phyloP scores from a whole-genome alignment of 495 filamentous ascomycete species.

The Penicillium crystallinum region DNA sequence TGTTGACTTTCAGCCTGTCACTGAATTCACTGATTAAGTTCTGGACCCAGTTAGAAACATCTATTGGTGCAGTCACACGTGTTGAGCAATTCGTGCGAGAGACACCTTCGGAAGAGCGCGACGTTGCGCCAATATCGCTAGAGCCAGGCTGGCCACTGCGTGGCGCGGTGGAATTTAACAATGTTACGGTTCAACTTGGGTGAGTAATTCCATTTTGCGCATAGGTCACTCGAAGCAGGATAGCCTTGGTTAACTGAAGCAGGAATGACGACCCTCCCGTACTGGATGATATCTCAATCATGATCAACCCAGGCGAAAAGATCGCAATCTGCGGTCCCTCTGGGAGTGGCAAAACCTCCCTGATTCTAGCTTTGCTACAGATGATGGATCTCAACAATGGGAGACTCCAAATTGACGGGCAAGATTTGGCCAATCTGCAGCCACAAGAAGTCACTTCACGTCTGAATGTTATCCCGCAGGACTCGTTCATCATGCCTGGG shows the following conservation, averaged over 20 bases:
- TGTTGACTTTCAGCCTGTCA: conserved; percentile 48
- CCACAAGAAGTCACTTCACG: conserved; percentile 25
- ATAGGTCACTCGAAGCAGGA: not conserved
- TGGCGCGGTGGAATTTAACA: conserved; percentile 33
- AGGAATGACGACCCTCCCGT: not conserved
- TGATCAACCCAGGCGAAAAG: conserved; percentile 21
- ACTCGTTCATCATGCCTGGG: conserved; percentile 47
- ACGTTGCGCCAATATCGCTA: not conserved
- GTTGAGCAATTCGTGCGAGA: conserved; percentile 32
- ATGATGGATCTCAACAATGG: conserved; percentile 35
- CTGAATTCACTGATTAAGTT: conserved; percentile 24
- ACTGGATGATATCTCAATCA: conserved; percentile 21
- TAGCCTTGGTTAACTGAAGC: not conserved
- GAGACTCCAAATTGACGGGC: conserved; percentile 35
- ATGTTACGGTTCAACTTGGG: conserved; percentile 9
- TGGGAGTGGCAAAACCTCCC: conserved; percentile 38
- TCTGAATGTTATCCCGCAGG: conserved; percentile 45
- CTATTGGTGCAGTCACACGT: conserved; percentile 44
- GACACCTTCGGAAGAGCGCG: conserved; percentile 24
- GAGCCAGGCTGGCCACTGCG: no score
- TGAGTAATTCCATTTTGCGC: not conserved
- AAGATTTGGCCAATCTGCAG: conserved; percentile 33
- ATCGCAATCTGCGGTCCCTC: conserved; percentile 33
- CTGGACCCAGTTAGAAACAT: conserved; percentile 51
- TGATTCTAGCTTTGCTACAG: conserved; percentile 38